phyloP scores from a whole-genome alignment of 2,329 filamentous ascomycete species.

The Calonectria pseudoturangicola region DNA sequence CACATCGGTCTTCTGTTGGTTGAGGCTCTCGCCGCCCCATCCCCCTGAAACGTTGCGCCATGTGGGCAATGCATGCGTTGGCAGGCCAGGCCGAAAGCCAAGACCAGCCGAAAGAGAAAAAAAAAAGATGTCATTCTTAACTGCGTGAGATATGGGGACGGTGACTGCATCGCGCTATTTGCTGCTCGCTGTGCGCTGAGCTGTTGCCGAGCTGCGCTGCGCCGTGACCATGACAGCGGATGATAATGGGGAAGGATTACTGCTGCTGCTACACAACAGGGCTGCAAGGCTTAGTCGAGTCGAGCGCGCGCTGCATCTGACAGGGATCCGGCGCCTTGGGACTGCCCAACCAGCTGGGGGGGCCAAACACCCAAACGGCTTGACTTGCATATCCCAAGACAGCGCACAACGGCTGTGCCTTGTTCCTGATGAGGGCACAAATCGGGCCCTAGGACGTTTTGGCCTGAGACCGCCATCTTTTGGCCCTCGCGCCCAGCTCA shows the following conservation, averaged over 20 bases:
- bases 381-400: constrained; percentile 24
- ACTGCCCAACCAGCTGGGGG: constrained; percentile 1
- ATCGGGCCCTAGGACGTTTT: constrained; percentile 22
- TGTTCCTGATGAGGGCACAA: constrained; percentile 27
- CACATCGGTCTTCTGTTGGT: constrained; percentile 26
- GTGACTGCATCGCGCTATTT: constrained; percentile 17
- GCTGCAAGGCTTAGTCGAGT: constrained; percentile 24
- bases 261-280: not conserved
- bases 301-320: not conserved
- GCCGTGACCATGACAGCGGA: constrained; percentile 17
- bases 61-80: constrained; percentile 40
- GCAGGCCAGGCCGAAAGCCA: constrained; percentile 11
- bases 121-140: not conserved
- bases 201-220: constrained; percentile 15
- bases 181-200: not conserved
- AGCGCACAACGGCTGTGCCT: constrained; percentile 27
- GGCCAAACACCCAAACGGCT: constrained; percentile 8
- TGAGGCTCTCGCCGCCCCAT: constrained; percentile 28
- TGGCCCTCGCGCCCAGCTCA: not conserved
- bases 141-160: constrained; percentile 14
- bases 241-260: not conserved
- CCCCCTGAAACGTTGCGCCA: constrained; percentile 34
- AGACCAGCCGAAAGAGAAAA: not conserved
- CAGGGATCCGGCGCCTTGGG: constrained; percentile 13
- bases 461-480: constrained; percentile 26